A percentile compares a stretch with the other conserved stretches of the same genome.
phyloP scores from a whole-genome alignment of 2,329 filamentous ascomycete genomes.

The Xylariaceae sp. region DNA sequence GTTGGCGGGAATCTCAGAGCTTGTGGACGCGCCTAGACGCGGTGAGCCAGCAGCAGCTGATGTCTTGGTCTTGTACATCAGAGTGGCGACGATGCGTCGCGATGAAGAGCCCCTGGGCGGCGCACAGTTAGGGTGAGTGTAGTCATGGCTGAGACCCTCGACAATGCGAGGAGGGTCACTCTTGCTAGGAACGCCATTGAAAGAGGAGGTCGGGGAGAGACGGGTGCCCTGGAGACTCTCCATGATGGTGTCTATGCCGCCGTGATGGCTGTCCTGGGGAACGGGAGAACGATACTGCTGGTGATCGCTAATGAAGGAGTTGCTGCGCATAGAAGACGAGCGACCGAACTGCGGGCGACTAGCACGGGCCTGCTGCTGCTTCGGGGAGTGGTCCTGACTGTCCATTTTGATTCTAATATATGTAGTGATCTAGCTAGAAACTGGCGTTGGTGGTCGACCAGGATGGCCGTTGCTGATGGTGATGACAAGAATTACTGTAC shows the following conservation, averaged over 20 bases:
- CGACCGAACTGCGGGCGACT: slow-evolving; percentile 44
- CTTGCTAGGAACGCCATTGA: slow-evolving; percentile 56
- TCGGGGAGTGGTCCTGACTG: slow-evolving; percentile 26
- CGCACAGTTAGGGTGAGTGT: slow-evolving; percentile 60
- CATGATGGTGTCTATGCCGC: slow-evolving; percentile 61
- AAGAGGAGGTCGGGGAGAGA: slow-evolving; percentile 38
- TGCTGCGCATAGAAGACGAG: slow-evolving; percentile 47
- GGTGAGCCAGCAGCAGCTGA: slow-evolving; percentile 32
- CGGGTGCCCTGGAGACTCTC: slow-evolving; percentile 45
- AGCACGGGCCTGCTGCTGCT: slow-evolving; percentile 21
- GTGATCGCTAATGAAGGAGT: slow-evolving; percentile 58
- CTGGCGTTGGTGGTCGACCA: background rate
- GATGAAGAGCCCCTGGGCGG: slow-evolving; percentile 44
- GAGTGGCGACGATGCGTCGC: slow-evolving; percentile 54
- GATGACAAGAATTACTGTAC: background rate
- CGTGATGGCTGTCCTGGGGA: slow-evolving; percentile 47
- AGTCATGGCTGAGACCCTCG: slow-evolving; percentile 57
- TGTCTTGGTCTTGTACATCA: slow-evolving; percentile 54
- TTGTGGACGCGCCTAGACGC: slow-evolving; percentile 34
- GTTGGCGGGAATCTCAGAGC: slow-evolving; percentile 46
- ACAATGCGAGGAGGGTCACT: slow-evolving; percentile 52
- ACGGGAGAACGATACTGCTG: slow-evolving; percentile 57
- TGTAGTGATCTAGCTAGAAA: background rate
- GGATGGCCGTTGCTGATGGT: background rate
- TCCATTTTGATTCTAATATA: slow-evolving; percentile 22